phyloP scores from a whole-genome alignment of 1,139 yeast species.

The Candida buenavistaensis region DNA sequence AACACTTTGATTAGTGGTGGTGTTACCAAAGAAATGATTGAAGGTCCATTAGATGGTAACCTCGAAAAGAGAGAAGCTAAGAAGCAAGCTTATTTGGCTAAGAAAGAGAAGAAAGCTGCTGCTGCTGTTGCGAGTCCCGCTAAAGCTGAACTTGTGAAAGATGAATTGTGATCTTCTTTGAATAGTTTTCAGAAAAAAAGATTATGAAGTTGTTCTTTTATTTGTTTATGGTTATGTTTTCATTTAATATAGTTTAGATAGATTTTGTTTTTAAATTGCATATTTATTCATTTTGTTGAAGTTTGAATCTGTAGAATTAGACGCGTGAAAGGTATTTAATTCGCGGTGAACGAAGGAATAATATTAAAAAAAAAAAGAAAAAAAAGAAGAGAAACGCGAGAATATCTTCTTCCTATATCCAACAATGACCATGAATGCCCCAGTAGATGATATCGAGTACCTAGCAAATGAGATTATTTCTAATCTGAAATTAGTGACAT shows the following conservation, averaged over 20 bases:
- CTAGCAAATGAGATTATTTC: constrained; percentile 27
- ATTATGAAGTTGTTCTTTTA: constrained; percentile 1
- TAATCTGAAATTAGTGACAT: constrained; percentile 28
- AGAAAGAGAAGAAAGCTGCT: constrained; percentile 11
- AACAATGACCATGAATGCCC: constrained; percentile 37
- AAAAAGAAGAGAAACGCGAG: no score
- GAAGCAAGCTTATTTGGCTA: constrained; percentile 25
- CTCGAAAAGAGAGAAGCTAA: constrained; percentile 32
- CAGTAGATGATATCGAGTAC: constrained; percentile 29
- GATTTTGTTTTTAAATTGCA: neutral
- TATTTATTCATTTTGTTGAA: no score
- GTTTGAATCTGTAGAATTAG: no score
- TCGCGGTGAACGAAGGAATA: no score
- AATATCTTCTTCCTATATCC: no score
- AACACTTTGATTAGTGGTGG: constrained; percentile 64
- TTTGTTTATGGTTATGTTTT: neutral
- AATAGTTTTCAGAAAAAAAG: no score
- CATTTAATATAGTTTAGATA: neutral
- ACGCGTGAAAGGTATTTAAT: no score
- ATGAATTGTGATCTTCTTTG: constrained; percentile 18
- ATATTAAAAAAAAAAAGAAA: no score
- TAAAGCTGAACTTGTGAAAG: constrained; percentile 14
- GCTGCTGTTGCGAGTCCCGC: constrained; percentile 10
- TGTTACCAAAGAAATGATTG: constrained; percentile 48
- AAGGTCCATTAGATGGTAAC: constrained; percentile 39